Base-by-base conservation (phyloP, 495 filamentous ascomycete genomes). In the Sphaerosporella brunnea region DNA sequence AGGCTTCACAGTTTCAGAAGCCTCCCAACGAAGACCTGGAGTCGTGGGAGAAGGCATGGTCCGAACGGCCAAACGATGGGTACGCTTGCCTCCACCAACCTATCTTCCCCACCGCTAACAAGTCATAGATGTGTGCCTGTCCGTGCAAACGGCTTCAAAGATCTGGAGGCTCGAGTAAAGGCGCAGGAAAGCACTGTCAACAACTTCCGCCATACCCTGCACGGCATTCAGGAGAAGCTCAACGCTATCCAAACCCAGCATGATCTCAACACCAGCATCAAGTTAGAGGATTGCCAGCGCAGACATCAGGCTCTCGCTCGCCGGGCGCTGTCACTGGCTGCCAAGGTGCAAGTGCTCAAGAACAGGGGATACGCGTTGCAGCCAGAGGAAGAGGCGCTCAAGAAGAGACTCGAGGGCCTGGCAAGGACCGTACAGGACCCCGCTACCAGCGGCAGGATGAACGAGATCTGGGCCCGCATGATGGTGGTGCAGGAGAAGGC, bases 381-480 rank as follows among this genome's bases (percentile, higher is more conserved):
- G 56, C 77, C 79, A 36, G 80, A 85, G 32, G 90, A 99, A 66
- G 90, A 99, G 62, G 78, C 81, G 53, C 64, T 99, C 47, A 84
- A 81, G 69, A 81, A 82, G 64, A 86, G 90, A 64, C 69, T 99
- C 25, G 58, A 75, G 37, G 65, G 68, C 39, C 69, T 99, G 52
- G 84, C 93, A 59, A 75, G 73, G 53, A 65, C 64, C 15, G 73
- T 88, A 13, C 79, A 80, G 46, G 92, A 99, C 65, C 88, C 92
- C 1, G 78, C 77, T 15, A 68, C 94, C 37, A 78, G 71, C 42
- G 87, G 85, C 3, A 68, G 86, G 47, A 77, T 77, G 44, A 90
- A 99, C 64, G 90, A 99, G 67, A 81, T 99, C 41, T 99, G 90
- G 90, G 92, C 90, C 28, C 70, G 92, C 25, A 80, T 99, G 73